Base-by-base conservation (phyloP, 768 basidiomycete genomes). In the Tricholoma flavovirens region DNA sequence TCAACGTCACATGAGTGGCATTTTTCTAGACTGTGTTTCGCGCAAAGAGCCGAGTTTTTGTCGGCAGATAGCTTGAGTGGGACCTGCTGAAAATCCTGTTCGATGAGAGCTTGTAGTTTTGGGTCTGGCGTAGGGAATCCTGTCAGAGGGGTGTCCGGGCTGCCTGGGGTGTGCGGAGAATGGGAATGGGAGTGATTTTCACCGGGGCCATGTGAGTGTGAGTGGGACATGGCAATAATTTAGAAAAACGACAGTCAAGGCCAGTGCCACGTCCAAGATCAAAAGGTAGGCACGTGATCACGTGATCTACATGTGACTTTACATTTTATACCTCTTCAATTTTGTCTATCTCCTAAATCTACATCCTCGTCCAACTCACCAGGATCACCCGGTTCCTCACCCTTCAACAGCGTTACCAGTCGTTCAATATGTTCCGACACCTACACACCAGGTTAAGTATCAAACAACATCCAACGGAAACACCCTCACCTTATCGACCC, bases 401-500 rank as follows among this genome's bases (percentile, higher is more conserved):
- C 80, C 63, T 94, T 84, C 35, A 99, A 67, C n/a, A 98, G 72
- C 59, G 81, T 86, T 3, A 98, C 97, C 7, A 98, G 74, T 14
- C 93, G 83, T 64, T 93, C 92, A 38, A 97, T 88, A 43, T 88
- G 86, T 67, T 93, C 92, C 2, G 86, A 83, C 48, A 96, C 83
- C 92, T 96, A 63, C 30, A 11, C 30, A 7, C 4, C 24, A 26
- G n/a, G n/a, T n/a, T 26, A 2, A 26, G 24, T 26, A 26, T 5
- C 10, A 32, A 32, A 32, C 35, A 6, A 36, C 19, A n/a, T n/a
- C n/a, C n/a, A n/a, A n/a, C n/a, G n/a, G 17, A 35, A 40, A 58
- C 48, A 69, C 77, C 46, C n/a, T n/a, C 51, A 88, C 93, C 71
- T 86, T 84, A 42, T 93, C 91, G 17, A 87, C 87, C 5, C 72